Base-by-base conservation (phyloP, 805 yeast species). In the Suhomyces tanzawaensis region DNA sequence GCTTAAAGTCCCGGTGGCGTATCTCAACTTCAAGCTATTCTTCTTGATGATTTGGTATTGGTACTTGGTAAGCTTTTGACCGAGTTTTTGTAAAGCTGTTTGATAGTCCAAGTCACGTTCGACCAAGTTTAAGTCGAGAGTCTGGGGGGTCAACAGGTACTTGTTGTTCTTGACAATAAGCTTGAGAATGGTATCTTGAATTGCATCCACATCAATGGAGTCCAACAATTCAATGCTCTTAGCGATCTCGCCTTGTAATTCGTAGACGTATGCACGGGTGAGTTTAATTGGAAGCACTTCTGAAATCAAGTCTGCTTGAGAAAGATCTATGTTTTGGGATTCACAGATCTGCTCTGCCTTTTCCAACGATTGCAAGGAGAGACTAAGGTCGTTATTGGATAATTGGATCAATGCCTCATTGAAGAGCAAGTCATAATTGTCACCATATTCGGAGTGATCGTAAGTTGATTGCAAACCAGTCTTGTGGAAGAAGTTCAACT, bases 201-300 rank as follows among this genome's bases (percentile, higher is more conserved):
- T 41, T 7, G 48, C 40, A 4, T 51, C 45, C 25, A 55, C 35
- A 13, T 65, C 65, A 8, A 71, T 45, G 2, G 53, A 46, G 3
- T 63, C 49, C 36, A 79, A 60, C 3, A 77, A 56, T 2, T 49
- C 40, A 26, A 51, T 34, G 2, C 80, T 61, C 14, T 63, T 60
- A 1, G 51, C 60, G 2, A 36, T 32, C 12, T 69, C 50, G 6
- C 73, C 74, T 3, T 37, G 42, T 5, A 47, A 23, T 33, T 69
- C 71, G 36, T 75, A 60, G 14, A 76, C 73, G 48, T 72, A 81
- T 2, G 85, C 81, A 21, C 73, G 74, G 46, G 84, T 83, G 30
- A 81, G 55, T 41, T 71, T 57, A 15, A 82, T 82, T 17, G 91
- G 84, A 21, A 74, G 66, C n/a, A 77, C 52, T 51, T 82, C 87